Evolutionary conservation across 176 grass and related monocot genomes (phyloP).

Genomic region (Rhipidocladum racemiflorum): DNA sequence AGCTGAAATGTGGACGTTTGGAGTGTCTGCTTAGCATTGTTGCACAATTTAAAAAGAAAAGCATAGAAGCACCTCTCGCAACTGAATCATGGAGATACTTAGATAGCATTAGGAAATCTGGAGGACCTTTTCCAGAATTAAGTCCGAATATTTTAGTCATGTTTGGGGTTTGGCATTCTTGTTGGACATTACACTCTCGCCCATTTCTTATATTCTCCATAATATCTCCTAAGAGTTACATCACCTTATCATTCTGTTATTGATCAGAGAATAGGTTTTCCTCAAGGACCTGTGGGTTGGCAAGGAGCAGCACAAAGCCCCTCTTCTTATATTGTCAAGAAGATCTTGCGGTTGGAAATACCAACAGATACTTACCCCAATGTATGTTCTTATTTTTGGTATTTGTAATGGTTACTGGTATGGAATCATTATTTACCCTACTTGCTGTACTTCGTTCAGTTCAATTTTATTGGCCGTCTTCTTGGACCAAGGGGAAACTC

Average conservation of each 20-base stretch:
- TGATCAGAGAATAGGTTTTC: constrained; percentile 64
- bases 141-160: not conserved
- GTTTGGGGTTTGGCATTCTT: constrained; percentile 7
- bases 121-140: not conserved
- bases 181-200: not conserved
- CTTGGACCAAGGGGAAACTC: constrained; percentile 97
- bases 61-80: too few relatives aligned
- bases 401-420: constrained; percentile 28
- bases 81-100: not conserved
- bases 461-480: constrained; percentile 98
- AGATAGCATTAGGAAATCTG: not conserved
- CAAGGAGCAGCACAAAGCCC: constrained; percentile 74
- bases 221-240: not conserved
- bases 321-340: constrained; percentile 78
- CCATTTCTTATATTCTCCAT: constrained; percentile 16
- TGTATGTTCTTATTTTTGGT: constrained; percentile 38
- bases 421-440: constrained; percentile 31
- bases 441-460: constrained; percentile 43
- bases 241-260: constrained; percentile 21
- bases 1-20: not conserved
- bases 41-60: too few relatives aligned
- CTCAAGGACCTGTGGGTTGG: constrained; percentile 66
- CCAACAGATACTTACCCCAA: constrained; percentile 78
- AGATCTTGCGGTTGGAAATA: constrained; percentile 88
- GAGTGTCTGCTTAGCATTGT: not conserved